Evolutionary conservation across 805 yeast genomes (phyloP).

Genomic region (Wickerhamomyces bovis): DNA sequence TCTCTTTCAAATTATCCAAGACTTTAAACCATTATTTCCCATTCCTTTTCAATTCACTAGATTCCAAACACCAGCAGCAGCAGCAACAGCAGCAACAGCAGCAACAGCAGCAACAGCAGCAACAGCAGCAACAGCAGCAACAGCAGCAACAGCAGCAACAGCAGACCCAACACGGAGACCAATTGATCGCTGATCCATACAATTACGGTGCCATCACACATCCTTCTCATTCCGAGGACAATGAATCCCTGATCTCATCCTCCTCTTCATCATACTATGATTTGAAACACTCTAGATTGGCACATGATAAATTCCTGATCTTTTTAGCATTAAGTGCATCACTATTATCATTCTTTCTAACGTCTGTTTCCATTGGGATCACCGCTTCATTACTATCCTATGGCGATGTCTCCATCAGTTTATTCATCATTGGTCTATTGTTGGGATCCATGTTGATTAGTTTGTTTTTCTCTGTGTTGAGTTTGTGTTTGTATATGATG

Average conservation of each 20-base stretch:
- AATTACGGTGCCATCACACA: background rate
- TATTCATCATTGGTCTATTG: slow-evolving; percentile 26
- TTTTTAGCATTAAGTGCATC: slow-evolving; percentile 38
- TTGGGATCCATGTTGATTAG: slow-evolving; percentile 38
- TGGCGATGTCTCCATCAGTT: slow-evolving; percentile 18
- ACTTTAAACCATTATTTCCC: slow-evolving; percentile 14
- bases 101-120: background rate
- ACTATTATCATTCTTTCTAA: slow-evolving; percentile 33
- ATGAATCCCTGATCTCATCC: slow-evolving; percentile 11
- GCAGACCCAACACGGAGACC: background rate
- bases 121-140: background rate
- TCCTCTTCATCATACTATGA: slow-evolving; percentile 1
- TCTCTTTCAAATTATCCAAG: slow-evolving; percentile 9
- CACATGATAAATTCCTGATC: slow-evolving; percentile 38
- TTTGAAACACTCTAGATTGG: slow-evolving; percentile 7
- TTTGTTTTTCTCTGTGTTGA: slow-evolving; percentile 34
- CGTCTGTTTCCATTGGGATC: slow-evolving; percentile 40
- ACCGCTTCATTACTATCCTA: slow-evolving; percentile 26
- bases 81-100: background rate
- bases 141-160: background rate
- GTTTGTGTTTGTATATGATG: slow-evolving; percentile 39
- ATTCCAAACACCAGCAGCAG: background rate
- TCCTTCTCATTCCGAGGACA: slow-evolving; percentile 6
- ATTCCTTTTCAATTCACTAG: slow-evolving; percentile 12
- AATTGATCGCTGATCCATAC: background rate